Evolutionary conservation across 345 rosid genomes (phyloP), one percentile per base, ranked within the genome.

Genomic region (Corchorus capsularis): DNA sequence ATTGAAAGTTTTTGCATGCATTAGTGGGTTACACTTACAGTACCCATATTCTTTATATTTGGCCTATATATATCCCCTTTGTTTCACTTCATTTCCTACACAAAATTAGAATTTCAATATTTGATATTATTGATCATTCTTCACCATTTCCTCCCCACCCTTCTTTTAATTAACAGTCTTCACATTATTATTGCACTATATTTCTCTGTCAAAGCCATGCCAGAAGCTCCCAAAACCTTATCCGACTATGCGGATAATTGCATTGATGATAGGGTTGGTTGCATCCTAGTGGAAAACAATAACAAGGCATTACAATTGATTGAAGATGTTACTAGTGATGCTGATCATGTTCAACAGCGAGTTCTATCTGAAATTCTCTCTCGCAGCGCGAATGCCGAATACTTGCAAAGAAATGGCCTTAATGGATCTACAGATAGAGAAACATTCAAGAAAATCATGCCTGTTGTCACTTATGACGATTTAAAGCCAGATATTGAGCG

Each of bases 381-480:
- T 53, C 60, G 84, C 45, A 88, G 78, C 53, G 80, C 85, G 45
- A 76, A 78, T 49, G 86, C 82, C 43, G 89, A 88, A 83, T 88
- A 86, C 73, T 75, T 88, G 79, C 81, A 74, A 35, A 72, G 75
- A 14, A 79, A 84, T 53, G 85, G 87, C 59, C 89, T 88, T 41
- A 59, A 78, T 32, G 86, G 84, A 13, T 71, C n/a, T 4, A 67
- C 82, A 46, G 83, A 84, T 79, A 80, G 81, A 20, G 85, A 76
- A 1, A 81, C 85, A 52, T 88, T 88, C 81, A 88, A 88, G 79
- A 82, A 83, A 59, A 46, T 69, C 68, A 64, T 88, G 75, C 89
- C 91, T 34, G 83, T 86, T 9, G 80, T 88, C 45, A 68, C 73
- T 15, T 88, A 86, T 32, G 91, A 86, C 32, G 91, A 86, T 81